phyloP scores from a whole-genome alignment of 2,329 filamentous ascomycete genomes.

The Claviceps purpurea region DNA sequence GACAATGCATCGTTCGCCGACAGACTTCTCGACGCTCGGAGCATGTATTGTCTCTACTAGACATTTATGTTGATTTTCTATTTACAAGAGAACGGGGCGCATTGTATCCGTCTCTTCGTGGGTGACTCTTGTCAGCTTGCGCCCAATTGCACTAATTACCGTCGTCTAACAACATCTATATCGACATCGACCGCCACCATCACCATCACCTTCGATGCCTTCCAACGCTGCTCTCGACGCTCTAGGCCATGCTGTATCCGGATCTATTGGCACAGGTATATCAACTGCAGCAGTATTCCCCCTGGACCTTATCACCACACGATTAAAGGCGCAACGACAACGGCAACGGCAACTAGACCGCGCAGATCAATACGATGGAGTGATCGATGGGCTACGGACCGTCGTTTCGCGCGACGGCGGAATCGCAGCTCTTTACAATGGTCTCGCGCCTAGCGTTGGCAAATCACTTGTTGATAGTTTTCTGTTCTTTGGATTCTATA shows the following conservation, averaged over 20 bases:
- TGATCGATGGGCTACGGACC: constrained; percentile 55
- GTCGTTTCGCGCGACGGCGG: constrained; percentile 65
- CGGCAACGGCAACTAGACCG: constrained; percentile 25
- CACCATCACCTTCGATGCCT: constrained; percentile 10
- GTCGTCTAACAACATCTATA: too few species aligned
- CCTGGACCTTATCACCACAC: constrained; percentile 66
- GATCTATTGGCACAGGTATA: constrained; percentile 63
- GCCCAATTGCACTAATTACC: too few species aligned
- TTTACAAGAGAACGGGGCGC: too few species aligned
- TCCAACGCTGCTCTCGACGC: constrained; percentile 45
- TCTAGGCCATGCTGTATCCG: constrained; percentile 69
- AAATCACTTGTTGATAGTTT: constrained; percentile 66
- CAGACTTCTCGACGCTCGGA: too few species aligned
- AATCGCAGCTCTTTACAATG: constrained; percentile 54
- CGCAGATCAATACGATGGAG: constrained; percentile 42
- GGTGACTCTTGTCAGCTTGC: too few species aligned
- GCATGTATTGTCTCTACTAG: too few species aligned
- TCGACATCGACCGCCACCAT: background rate
- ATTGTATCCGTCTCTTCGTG: too few species aligned
- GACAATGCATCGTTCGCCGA: too few species aligned
- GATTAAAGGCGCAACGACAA: constrained; percentile 63
- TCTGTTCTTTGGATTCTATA: constrained; percentile 78
- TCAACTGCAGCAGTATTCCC: constrained; percentile 72
- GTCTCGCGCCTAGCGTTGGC: constrained; percentile 47
- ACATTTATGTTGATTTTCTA: too few species aligned